phyloP scores from a whole-genome alignment of 495 filamentous ascomycete species.

The Xylaria flabelliformis region DNA sequence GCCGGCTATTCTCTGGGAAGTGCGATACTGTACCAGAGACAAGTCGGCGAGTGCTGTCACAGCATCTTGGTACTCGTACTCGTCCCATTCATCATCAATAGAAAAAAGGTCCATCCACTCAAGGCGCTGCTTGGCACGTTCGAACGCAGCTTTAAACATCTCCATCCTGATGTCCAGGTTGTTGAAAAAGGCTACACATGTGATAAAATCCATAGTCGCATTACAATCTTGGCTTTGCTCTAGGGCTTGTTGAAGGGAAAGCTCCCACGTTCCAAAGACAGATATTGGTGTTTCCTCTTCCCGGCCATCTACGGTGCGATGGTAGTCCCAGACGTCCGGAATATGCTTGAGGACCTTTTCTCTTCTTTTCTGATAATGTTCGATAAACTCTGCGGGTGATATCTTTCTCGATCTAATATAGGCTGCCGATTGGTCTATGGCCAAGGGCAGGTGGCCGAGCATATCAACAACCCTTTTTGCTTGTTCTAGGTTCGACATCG shows the following conservation, averaged over 20 bases:
- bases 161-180: conserved; percentile 19
- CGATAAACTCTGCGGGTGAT: conserved; percentile 3
- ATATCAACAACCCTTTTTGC: conserved; percentile 16
- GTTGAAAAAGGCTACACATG: conserved; percentile 11
- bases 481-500: conserved; percentile 16
- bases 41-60: conserved; percentile 7
- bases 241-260: conserved; percentile 17
- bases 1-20: background rate
- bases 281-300: conserved; percentile 9
- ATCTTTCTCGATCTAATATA: conserved; percentile 20
- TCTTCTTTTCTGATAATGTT: conserved; percentile 17
- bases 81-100: conserved; percentile 13
- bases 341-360: conserved; percentile 10
- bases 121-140: background rate
- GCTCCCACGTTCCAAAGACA: conserved; percentile 18
- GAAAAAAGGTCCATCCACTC: conserved; percentile 10
- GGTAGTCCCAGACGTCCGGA: conserved; percentile 14
- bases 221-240: background rate
- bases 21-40: conserved; percentile 12
- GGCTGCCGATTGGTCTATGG: conserved; percentile 13
- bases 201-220: background rate
- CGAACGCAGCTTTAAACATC: conserved; percentile 11
- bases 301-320: conserved; percentile 5
- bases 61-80: conserved; percentile 17
- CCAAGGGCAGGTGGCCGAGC: conserved; percentile 6